Percentiles rank a stretch among this genome's conserved stretches.
Evolutionary conservation across 164 flowering plant genomes (phyloP).

Genomic region (Cinnamomum chago): DNA sequence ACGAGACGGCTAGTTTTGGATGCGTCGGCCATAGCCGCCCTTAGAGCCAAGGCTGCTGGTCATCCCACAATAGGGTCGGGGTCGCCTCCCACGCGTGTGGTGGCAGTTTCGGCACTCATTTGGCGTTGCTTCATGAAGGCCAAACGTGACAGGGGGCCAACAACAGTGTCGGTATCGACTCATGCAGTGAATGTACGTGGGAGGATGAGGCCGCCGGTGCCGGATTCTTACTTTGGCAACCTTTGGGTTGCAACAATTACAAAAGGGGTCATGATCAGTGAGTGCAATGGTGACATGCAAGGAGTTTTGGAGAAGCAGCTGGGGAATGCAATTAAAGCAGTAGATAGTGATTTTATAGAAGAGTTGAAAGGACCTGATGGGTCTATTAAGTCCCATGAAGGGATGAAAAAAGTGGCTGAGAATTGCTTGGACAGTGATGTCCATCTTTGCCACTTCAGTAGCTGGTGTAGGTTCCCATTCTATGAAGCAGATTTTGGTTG

Average conservation of each 20-base stretch:
- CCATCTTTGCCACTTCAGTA: not conserved
- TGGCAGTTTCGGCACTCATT: conserved; percentile 39
- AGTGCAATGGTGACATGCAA: not conserved
- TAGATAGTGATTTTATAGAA: not conserved
- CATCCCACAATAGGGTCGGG: not conserved
- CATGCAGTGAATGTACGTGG: conserved; percentile 21
- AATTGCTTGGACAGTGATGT: not conserved
- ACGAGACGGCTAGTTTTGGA: conserved; percentile 47
- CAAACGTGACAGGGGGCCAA: not conserved
- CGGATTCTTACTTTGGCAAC: conserved; percentile 22
- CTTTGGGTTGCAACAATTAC: not conserved
- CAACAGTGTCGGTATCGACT: not conserved
- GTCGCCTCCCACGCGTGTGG: conserved; percentile 36
- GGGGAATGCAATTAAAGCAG: not conserved
- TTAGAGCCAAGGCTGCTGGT: conserved; percentile 18
- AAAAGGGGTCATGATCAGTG: not conserved
- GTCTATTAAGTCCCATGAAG: not conserved
- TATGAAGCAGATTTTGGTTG: conserved; percentile 4
- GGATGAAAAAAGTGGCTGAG: not conserved
- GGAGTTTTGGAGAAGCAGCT: not conserved
- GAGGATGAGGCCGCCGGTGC: not conserved
- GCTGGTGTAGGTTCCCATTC: conserved; percentile 1
- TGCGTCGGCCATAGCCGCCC: conserved; percentile 25
- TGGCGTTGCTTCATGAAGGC: conserved; percentile 33
- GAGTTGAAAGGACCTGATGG: conserved; percentile 16